Evolutionary conservation across 2,329 filamentous ascomycete species (phyloP), one percentile per base, ranked within the genome.

Genomic region (Colletotrichum salicis): DNA sequence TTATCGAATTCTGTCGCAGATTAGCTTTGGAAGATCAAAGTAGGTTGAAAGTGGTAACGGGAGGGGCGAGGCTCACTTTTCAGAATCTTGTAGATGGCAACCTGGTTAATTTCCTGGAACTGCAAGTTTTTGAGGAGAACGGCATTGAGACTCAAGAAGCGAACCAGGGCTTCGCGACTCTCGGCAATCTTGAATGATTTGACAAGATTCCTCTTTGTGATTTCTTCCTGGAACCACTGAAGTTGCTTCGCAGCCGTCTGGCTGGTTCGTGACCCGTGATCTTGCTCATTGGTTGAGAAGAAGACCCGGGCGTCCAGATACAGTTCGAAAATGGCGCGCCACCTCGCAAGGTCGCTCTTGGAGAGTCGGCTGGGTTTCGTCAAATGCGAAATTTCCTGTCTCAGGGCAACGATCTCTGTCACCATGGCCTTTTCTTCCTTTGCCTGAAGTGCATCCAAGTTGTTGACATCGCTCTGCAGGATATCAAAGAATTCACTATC

Each of bases 31-130:
- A n/a, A 52, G 64, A 74, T 22, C 31, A 37, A n/a, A 19, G 13
- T 15, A 33, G 19, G 15, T 8, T 13, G 15, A 37, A 13, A 12
- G 51, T 15, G 29, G 19, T 12, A 29, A 59, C 12, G 24, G 41
- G 15, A 55, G 31, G 33, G 22, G 48, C 51, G 29, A 31, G 10
- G 80, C 88, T 73, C 79, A 93, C 92, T 97, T 80, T 97, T 97
- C 64, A 97, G 82, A 63, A 97, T 97, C 80, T 97, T 97, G 41
- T 85, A 85, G 76, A 96, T 90, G 1, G 94, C 94, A 35, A 88
- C 88, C 74, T 90, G 89, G 77, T 97, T 97, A 74, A 97, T 91
- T 78, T 96, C 94, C 77, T 95, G 93, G 76, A 97, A 97, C 71
- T 92, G 91, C 74, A 97, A 86, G 63, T 93, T 92, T 73, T 91